A percentile compares a stretch with the other conserved stretches of the same genome.
phyloP scores from a whole-genome alignment of 257 asterid genomes.

The Przewalskia tangutica region DNA sequence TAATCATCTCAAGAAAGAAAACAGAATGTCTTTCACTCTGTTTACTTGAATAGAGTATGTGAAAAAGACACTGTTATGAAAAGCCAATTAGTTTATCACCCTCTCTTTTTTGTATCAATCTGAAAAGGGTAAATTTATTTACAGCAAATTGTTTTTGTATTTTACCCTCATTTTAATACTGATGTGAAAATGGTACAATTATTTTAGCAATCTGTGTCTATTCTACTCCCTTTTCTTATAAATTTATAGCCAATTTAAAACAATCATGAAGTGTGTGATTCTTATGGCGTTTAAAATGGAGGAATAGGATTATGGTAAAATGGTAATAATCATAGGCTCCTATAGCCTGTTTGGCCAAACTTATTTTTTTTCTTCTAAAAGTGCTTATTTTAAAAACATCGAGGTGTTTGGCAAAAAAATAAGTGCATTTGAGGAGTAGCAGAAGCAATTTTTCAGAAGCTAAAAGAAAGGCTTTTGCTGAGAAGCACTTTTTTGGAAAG shows the following conservation, averaged over 20 bases:
- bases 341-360: too few relatives aligned
- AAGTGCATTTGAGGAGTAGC: too few relatives aligned
- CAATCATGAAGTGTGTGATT: not conserved
- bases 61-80: not conserved
- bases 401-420: too few relatives aligned
- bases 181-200: not conserved
- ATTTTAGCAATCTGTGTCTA: not conserved
- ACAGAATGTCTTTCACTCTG: not conserved
- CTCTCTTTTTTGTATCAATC: not conserved
- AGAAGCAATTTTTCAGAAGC: too few relatives aligned
- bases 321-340: not conserved
- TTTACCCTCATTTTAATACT: not conserved
- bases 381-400: too few relatives aligned
- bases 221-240: not conserved
- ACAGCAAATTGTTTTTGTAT: not conserved
- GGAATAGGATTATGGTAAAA: not conserved
- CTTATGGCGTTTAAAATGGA: not conserved
- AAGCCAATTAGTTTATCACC: not conserved
- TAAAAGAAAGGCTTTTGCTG: too few relatives aligned
- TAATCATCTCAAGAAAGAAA: not conserved
- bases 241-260: not conserved
- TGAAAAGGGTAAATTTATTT: not conserved
- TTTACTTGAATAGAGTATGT: not conserved
- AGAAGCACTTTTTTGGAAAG: too few relatives aligned
- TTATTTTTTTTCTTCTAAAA: too few relatives aligned